These are phyloP conservation scores for Terfezia claveryi DNA, from an alignment of 495 filamentous ascomycete genomes.

Conservation along the genomic window DNA sequence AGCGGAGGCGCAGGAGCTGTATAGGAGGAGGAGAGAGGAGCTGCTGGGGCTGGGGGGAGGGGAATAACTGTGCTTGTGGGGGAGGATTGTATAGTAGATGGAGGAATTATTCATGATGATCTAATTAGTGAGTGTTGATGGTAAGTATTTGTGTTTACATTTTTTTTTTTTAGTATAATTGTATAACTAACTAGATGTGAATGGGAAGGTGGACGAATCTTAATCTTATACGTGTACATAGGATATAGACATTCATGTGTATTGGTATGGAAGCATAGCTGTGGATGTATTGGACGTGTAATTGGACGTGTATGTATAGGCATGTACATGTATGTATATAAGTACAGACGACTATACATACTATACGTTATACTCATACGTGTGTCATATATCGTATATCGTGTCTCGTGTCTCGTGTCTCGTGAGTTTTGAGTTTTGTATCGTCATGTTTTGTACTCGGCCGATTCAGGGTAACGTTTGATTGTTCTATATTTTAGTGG, in stretches of 20 bases:
- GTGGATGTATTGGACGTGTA: background rate
- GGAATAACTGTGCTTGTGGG: no score
- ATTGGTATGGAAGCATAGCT: background rate
- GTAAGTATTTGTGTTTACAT: background rate
- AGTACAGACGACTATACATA: background rate
- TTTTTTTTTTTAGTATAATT: background rate
- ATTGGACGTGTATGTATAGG: background rate
- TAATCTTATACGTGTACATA: no score
- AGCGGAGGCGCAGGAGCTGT: conserved; percentile 75
- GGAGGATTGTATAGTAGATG: background rate
- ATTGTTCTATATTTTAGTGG: no score
- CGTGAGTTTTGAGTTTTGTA: no score
- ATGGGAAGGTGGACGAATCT: no score
- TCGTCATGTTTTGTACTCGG: no score
- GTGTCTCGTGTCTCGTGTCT: no score
- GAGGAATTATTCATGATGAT: background rate
- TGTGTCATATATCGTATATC: no score
- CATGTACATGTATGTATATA: background rate
- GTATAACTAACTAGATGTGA: no score
- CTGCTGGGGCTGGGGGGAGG: background rate
- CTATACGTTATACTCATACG: no score
- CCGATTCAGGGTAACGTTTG: no score
- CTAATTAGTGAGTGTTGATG: background rate
- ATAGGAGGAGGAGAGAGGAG: conserved; percentile 53
- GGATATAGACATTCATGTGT: background rate